A percentile compares a stretch with the other conserved stretches of the same genome.
Evolutionary conservation across 768 basidiomycete species (phyloP).

Genomic region (Phylloporus sp.): DNA sequence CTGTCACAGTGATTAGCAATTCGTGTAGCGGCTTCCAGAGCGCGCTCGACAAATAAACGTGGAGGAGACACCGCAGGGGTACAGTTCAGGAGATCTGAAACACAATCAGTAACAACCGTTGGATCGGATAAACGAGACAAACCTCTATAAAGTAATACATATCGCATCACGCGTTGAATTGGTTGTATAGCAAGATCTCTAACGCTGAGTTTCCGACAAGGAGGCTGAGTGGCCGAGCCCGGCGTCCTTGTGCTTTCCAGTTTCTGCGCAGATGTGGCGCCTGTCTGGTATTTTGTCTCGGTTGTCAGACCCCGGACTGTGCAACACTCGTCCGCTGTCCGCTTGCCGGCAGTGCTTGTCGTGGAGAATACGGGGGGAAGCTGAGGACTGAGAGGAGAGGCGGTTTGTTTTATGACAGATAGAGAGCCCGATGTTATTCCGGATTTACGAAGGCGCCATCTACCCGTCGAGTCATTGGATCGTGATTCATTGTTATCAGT

Average conservation of each 20-base stretch:
- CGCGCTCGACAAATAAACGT: slow-evolving; percentile 51
- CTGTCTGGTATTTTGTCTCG: slow-evolving; percentile 4
- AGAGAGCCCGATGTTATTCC: slow-evolving; percentile 5
- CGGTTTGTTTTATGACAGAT: slow-evolving; percentile 1
- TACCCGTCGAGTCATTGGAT: slow-evolving; percentile 12
- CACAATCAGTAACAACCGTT: slow-evolving; percentile 1
- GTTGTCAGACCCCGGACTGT: not conserved
- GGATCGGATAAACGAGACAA: slow-evolving; percentile 11
- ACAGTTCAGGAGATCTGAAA: slow-evolving; percentile 47
- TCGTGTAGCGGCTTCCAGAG: slow-evolving; percentile 52
- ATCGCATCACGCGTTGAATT: slow-evolving; percentile 60
- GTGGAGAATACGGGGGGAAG: slow-evolving; percentile 11
- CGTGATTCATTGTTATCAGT: slow-evolving; percentile 14
- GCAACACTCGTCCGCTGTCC: slow-evolving; percentile 3
- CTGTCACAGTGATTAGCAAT: slow-evolving; percentile 60
- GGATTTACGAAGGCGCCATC: slow-evolving; percentile 24
- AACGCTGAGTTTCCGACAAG: slow-evolving; percentile 31
- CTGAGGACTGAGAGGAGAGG: slow-evolving; percentile 8
- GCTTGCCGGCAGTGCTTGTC: slow-evolving; percentile 1
- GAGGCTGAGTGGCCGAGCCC: not conserved
- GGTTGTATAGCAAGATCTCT: slow-evolving; percentile 63
- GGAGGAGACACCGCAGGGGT: slow-evolving; percentile 49
- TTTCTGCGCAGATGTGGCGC: not conserved
- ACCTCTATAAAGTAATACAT: slow-evolving; percentile 61
- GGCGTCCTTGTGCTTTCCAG: not conserved